A percentile compares a stretch with the other conserved stretches of the same genome.
phyloP scores from a whole-genome alignment of 2,329 filamentous ascomycete genomes.

The Fusarium sp. region DNA sequence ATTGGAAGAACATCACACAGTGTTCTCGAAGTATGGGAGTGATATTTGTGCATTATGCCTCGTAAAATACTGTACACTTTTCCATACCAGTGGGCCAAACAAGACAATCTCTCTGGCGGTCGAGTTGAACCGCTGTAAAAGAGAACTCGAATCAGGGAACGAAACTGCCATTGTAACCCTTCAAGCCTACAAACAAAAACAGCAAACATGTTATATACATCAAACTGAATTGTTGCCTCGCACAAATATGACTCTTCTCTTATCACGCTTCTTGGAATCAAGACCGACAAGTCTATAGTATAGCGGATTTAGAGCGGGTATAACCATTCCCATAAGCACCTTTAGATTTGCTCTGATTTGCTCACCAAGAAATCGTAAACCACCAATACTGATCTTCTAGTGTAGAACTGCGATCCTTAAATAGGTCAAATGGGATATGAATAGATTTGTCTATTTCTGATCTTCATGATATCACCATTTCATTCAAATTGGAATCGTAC shows the following conservation, averaged over 20 bases:
- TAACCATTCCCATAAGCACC: slow-evolving; percentile 22
- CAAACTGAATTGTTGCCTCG: not conserved
- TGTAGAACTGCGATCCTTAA: not conserved
- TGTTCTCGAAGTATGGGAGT: not conserved
- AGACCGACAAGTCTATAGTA: not conserved
- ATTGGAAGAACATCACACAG: not conserved
- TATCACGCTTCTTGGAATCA: too few relatives aligned
- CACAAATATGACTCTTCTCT: too few relatives aligned
- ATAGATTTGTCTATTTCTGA: too few relatives aligned
- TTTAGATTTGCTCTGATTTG: slow-evolving; percentile 35
- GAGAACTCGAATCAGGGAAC: not conserved
- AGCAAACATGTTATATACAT: not conserved
- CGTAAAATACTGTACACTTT: not conserved
- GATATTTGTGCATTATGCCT: not conserved
- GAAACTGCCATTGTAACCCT: not conserved
- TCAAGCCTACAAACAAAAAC: not conserved
- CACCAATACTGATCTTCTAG: not conserved
- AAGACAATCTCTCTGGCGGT: not conserved
- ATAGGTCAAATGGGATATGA: too few relatives aligned
- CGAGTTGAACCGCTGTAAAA: not conserved
- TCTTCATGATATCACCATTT: not conserved
- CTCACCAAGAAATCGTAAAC: not conserved
- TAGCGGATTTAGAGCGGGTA: slow-evolving; percentile 16
- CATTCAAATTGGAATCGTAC: not conserved
- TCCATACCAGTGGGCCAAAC: not conserved